Evolutionary conservation across 495 filamentous ascomycete genomes (phyloP).

Genomic region (Durotheca rogersii): DNA sequence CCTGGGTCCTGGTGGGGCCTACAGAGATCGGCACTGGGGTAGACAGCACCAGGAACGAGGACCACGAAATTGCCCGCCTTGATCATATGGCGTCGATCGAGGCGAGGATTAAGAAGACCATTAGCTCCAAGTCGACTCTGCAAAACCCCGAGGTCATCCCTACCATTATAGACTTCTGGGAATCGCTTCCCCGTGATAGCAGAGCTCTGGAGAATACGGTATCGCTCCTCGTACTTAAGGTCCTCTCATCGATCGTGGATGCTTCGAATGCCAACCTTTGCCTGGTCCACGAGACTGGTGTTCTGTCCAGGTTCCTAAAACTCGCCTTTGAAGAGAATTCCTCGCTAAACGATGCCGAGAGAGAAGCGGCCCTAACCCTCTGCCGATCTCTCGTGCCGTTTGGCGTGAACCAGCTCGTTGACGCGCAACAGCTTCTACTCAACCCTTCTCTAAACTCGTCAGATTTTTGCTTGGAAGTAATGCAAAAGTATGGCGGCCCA

Average conservation of each 20-base stretch:
- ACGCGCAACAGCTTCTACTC: constrained; percentile 74
- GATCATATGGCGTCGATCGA: constrained; percentile 39
- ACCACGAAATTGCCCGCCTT: constrained; percentile 20
- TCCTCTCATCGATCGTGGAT: constrained; percentile 52
- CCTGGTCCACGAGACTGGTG: constrained; percentile 73
- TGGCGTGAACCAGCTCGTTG: constrained; percentile 73
- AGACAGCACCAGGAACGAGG: constrained; percentile 22
- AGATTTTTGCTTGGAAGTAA: constrained; percentile 70
- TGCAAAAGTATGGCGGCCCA: constrained; percentile 71
- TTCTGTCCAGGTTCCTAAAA: constrained; percentile 71
- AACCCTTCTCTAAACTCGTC: constrained; percentile 61
- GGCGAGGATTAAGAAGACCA: constrained; percentile 45
- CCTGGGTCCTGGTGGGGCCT: constrained; percentile 38
- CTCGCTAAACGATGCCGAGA: constrained; percentile 52
- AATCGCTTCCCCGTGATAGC: constrained; percentile 52
- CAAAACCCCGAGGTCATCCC: constrained; percentile 66
- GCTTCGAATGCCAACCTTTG: constrained; percentile 73
- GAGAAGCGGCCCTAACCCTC: constrained; percentile 58
- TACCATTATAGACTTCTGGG: constrained; percentile 66
- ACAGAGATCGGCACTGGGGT: constrained; percentile 28
- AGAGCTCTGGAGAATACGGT: constrained; percentile 46
- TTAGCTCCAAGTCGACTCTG: constrained; percentile 57
- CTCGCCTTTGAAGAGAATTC: constrained; percentile 57
- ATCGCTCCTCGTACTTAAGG: constrained; percentile 60
- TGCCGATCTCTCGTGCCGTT: constrained; percentile 60